Conservation (phyloP, 2,329 filamentous ascomycete species). For the Pestalotiopsis sp. region DNA sequence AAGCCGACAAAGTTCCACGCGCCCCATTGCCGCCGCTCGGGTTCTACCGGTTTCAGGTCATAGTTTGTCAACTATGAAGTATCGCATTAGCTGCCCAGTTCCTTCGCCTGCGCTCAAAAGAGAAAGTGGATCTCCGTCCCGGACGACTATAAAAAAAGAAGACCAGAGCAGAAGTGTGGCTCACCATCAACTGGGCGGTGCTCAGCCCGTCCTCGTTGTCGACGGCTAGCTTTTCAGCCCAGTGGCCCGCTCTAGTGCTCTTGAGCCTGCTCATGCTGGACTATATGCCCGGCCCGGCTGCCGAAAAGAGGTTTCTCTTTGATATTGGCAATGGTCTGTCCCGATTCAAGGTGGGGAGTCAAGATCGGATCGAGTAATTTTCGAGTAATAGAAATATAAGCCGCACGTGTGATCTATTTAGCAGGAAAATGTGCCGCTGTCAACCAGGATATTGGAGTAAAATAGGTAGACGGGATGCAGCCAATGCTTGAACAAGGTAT, state of each 20-base stretch:
- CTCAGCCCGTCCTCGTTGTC: slow-evolving; percentile 77
- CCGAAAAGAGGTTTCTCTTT: background rate
- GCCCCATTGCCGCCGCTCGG: slow-evolving; percentile 79
- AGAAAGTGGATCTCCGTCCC: background rate
- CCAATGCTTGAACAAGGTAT: background rate
- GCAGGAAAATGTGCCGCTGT: background rate
- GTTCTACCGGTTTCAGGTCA: slow-evolving; percentile 81
- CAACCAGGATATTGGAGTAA: background rate
- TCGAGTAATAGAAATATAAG: slow-evolving; percentile 23
- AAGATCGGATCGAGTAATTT: slow-evolving; percentile 25
- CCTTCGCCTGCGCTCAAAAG: background rate
- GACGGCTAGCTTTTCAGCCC: slow-evolving; percentile 68
- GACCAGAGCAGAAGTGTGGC: slow-evolving; percentile 16
- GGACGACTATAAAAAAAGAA: background rate
- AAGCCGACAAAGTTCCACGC: slow-evolving; percentile 88
- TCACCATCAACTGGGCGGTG: slow-evolving; percentile 76
- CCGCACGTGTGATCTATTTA: background rate
- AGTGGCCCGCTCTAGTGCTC: slow-evolving; percentile 41
- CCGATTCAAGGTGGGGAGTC: background rate
- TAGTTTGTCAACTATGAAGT: slow-evolving; percentile 70
- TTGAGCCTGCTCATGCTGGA: slow-evolving; percentile 34
- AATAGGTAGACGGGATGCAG: background rate
- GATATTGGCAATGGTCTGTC: background rate
- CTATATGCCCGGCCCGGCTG: background rate
- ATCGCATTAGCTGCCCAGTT: background rate